Percentiles rank a stretch among this genome's conserved stretches.
Evolutionary conservation across 148 eudicot genomes (phyloP).

Genomic region (Rhododendron ferrugineum): DNA sequence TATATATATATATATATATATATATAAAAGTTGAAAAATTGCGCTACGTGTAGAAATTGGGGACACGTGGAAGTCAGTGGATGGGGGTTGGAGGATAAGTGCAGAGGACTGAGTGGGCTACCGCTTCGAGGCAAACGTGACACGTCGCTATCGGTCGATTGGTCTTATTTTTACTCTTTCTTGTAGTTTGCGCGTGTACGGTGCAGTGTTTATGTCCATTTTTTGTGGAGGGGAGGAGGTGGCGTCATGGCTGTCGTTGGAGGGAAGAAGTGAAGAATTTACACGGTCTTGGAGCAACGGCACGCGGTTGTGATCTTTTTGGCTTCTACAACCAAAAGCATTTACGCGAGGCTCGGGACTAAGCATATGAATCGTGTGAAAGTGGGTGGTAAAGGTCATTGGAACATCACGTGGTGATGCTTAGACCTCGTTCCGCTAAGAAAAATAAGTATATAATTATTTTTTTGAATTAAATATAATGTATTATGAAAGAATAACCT

Average conservation of each 20-base stretch:
- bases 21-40: not conserved
- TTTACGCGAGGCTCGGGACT: no score
- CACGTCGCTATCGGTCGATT: not conserved
- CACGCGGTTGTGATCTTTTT: no score
- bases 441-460: no score
- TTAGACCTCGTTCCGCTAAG: fast-evolving
- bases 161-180: not conserved
- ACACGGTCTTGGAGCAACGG: no score
- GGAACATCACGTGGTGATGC: no score
- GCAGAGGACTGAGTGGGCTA: not conserved
- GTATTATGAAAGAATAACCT: no score
- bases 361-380: no score
- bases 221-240: not conserved
- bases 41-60: not conserved
- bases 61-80: constrained; percentile 7
- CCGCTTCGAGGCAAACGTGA: not conserved
- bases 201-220: not conserved
- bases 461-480: no score
- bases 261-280: not conserved
- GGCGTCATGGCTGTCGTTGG: not conserved
- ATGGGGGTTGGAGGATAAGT: not conserved
- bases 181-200: no score
- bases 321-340: no score
- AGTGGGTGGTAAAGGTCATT: no score
- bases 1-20: not conserved